These are phyloP conservation scores for Arthroderma sp. DNA, from an alignment of 2,329 filamentous ascomycete genomes.

Conservation along the genomic window DNA sequence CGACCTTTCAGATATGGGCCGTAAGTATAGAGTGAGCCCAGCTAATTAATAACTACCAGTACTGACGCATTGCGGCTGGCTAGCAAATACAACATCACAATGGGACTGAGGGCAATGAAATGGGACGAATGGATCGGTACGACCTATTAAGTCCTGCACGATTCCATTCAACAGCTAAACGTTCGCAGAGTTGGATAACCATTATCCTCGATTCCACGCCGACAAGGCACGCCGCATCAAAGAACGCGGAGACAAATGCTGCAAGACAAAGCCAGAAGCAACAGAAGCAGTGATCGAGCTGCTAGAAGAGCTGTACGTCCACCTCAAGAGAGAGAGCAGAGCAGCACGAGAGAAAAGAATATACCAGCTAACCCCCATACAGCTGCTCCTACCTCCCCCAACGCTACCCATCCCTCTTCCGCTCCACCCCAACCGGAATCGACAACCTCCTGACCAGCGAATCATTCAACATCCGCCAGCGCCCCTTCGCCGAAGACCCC, in stretches of 20 bases:
- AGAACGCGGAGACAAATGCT: conserved; percentile 55
- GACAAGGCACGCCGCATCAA: conserved; percentile 56
- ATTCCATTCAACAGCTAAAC: background rate
- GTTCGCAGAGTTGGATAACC: conserved; percentile 57
- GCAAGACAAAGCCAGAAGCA: conserved; percentile 54
- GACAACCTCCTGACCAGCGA: conserved; percentile 61
- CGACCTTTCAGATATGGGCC: conserved; percentile 66
- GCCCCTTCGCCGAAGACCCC: conserved; percentile 59
- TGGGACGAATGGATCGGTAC: conserved; percentile 60
- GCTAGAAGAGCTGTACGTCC: conserved; percentile 51
- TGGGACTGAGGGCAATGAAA: conserved; percentile 59
- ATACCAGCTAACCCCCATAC: conserved; percentile 3
- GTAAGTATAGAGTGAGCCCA: conserved; percentile 18
- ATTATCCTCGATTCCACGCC: conserved; percentile 59
- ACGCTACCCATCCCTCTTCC: conserved; percentile 61
- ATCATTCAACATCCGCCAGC: conserved; percentile 51
- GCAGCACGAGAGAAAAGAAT: background rate
- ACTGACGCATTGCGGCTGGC: background rate
- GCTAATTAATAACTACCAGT: too few species aligned
- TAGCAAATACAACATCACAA: conserved; percentile 57
- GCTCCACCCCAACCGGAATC: conserved; percentile 47
- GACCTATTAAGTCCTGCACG: background rate
- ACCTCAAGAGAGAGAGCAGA: background rate
- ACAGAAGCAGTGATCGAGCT: conserved; percentile 62
- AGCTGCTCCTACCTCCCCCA: conserved; percentile 53